Evolutionary conservation across 805 yeast species (phyloP), one percentile per base, ranked within the genome.

Genomic region (Yamadazyma sp.): DNA sequence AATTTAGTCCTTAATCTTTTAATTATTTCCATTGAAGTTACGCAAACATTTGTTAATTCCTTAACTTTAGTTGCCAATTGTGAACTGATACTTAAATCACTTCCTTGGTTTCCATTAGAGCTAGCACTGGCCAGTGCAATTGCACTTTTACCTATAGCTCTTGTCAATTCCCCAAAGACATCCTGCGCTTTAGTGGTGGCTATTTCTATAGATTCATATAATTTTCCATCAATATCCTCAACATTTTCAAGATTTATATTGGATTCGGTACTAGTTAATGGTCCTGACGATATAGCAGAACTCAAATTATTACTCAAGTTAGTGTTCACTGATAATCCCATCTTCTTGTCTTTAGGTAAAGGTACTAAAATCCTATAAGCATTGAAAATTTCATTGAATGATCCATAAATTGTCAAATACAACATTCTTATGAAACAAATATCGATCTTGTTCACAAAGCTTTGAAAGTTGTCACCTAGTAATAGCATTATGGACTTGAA

Each of bases 11-110:
- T 75, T 31, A 86, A 69, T 39, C 80, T 62, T 44, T 81, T 79
- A 7, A 95, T 84, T 27, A 83, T 74, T n/a, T 86, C 95, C 74
- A 84, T 80, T 1, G 95, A 85, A 13, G 78, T 66, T 36, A 84
- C 76, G 53, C 95, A 87, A 9, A 86, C 82, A 30, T 69, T 71
- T 0, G 94, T 82, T 31, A 89, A 65, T 31, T 87, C 96, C 46
- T 80, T 80, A 21, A 87, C 82, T 47, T 81, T 82, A 5, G 70
- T 52, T 1, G 85, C 80, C 22, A 79, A 70, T 4, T 56, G 52
- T n/a, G 70, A 53, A 13, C 57, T 57, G n/a, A 61, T 55, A 9
- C 17, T 31, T 24, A 28, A 33, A 11, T 26, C 13, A 11, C 29
- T 21, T 12, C 31, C 24, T 1, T 50, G 41, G 11, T 47, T 43